Percentiles rank a stretch among this genome's conserved stretches.
phyloP scores from a whole-genome alignment of 2,329 filamentous ascomycete genomes.

The Tricladium varicosporioides region DNA sequence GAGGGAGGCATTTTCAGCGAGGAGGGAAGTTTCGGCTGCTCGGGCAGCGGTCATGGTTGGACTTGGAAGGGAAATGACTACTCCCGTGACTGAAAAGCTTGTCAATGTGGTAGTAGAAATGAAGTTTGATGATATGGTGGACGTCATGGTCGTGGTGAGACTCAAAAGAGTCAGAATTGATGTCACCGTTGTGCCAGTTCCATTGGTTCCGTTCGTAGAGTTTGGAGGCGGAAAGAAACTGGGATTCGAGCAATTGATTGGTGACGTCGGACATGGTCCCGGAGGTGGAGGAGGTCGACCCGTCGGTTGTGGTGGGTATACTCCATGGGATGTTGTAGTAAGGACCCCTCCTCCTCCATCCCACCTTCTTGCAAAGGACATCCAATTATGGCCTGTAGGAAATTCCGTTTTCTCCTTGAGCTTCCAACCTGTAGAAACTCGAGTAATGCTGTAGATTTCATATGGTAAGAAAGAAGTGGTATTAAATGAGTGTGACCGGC shows the following conservation, averaged over 20 bases:
- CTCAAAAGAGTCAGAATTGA: slow-evolving; percentile 1
- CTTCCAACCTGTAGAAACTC: background rate
- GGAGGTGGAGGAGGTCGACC: background rate
- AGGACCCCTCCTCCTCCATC: background rate
- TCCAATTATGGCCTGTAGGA: background rate
- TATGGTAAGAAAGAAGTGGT: background rate
- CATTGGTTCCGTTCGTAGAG: background rate
- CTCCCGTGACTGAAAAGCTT: background rate
- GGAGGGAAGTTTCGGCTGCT: slow-evolving; percentile 3
- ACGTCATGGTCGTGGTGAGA: slow-evolving; percentile 1
- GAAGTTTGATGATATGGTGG: background rate
- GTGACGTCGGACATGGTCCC: background rate
- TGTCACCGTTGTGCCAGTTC: background rate
- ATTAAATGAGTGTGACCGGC: slow-evolving; percentile 2
- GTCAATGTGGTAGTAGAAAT: background rate
- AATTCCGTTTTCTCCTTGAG: background rate
- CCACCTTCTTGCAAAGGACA: background rate
- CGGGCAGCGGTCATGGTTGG: background rate
- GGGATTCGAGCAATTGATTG: background rate
- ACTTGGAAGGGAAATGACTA: background rate
- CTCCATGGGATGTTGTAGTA: background rate
- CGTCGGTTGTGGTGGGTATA: background rate
- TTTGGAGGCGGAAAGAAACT: background rate
- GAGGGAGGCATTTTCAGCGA: background rate
- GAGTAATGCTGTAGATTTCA: background rate